phyloP scores from a whole-genome alignment of 345 rosid genomes.

The Carallia brachiata region DNA sequence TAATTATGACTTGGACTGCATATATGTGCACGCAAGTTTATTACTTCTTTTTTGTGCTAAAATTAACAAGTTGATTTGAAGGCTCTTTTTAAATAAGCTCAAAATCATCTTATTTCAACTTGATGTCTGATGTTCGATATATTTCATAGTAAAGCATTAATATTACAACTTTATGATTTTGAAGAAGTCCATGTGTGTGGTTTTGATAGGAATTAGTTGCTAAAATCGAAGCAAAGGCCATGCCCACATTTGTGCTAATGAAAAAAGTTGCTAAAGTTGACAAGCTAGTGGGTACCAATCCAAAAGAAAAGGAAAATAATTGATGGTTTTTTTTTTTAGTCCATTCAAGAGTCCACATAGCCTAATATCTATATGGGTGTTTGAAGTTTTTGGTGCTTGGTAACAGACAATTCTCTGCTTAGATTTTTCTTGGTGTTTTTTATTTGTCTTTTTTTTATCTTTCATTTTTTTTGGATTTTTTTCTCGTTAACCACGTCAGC shows the following conservation, averaged over 20 bases:
- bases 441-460: no score
- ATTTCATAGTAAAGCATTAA: no score
- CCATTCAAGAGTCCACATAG: slow-evolving; percentile 37
- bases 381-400: no score
- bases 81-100: neutral
- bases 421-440: no score
- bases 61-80: neutral
- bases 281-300: slow-evolving; percentile 86
- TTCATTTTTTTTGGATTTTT: no score
- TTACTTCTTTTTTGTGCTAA: neutral
- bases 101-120: neutral
- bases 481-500: no score
- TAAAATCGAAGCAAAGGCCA: slow-evolving; percentile 71
- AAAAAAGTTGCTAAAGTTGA: slow-evolving; percentile 56
- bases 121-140: neutral
- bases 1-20: neutral
- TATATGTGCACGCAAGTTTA: neutral
- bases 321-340: slow-evolving; percentile 55
- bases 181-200: neutral
- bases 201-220: slow-evolving; percentile 63
- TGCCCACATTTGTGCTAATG: slow-evolving; percentile 86
- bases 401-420: no score
- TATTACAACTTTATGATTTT: neutral
- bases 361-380: slow-evolving; percentile 13
- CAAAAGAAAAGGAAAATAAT: slow-evolving; percentile 84